These are phyloP conservation scores for Scedosporium minutisporum DNA, from an alignment of 2,329 filamentous ascomycete genomes.

Conservation along the genomic window DNA sequence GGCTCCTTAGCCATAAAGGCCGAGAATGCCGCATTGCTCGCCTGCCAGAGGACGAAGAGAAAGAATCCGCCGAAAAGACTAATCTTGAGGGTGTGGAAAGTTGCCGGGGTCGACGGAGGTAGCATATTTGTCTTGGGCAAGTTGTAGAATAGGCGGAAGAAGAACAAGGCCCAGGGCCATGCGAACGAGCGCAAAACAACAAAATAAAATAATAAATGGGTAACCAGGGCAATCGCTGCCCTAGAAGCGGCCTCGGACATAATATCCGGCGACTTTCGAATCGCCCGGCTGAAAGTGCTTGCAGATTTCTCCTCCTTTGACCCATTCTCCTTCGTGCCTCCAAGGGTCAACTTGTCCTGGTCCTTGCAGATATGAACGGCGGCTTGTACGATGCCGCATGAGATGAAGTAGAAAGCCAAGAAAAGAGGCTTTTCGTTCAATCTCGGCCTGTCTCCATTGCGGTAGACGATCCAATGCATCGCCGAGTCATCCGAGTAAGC, in stretches of 20 bases:
- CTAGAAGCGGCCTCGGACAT: slow-evolving; percentile 27
- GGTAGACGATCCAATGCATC: slow-evolving; percentile 64
- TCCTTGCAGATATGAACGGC: slow-evolving; percentile 61
- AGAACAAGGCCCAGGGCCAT: slow-evolving; percentile 61
- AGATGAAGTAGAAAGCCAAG: slow-evolving; percentile 59
- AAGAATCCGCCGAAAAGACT: slow-evolving; percentile 55
- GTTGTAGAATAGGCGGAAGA: slow-evolving; percentile 65
- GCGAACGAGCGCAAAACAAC: slow-evolving; percentile 50
- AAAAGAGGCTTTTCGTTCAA: slow-evolving; percentile 84
- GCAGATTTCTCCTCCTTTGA: slow-evolving; percentile 8
- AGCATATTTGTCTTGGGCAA: slow-evolving; percentile 62
- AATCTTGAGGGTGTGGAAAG: slow-evolving; percentile 43
- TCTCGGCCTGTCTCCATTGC: slow-evolving; percentile 59
- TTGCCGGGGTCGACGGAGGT: slow-evolving; percentile 47
- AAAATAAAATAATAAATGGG: slow-evolving; percentile 51
- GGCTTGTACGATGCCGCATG: slow-evolving; percentile 62
- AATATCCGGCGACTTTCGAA: slow-evolving; percentile 29
- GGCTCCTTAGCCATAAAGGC: slow-evolving; percentile 73
- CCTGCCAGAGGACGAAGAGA: slow-evolving; percentile 64
- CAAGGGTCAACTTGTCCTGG: slow-evolving; percentile 52
- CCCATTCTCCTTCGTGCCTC: slow-evolving; percentile 13
- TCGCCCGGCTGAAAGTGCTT: slow-evolving; percentile 23
- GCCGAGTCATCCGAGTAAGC: slow-evolving; percentile 50
- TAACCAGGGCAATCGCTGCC: slow-evolving; percentile 27
- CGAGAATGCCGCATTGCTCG: slow-evolving; percentile 68